phyloP scores from a whole-genome alignment of 192 early-diverging fungal species.

The Coemansia sp. region DNA sequence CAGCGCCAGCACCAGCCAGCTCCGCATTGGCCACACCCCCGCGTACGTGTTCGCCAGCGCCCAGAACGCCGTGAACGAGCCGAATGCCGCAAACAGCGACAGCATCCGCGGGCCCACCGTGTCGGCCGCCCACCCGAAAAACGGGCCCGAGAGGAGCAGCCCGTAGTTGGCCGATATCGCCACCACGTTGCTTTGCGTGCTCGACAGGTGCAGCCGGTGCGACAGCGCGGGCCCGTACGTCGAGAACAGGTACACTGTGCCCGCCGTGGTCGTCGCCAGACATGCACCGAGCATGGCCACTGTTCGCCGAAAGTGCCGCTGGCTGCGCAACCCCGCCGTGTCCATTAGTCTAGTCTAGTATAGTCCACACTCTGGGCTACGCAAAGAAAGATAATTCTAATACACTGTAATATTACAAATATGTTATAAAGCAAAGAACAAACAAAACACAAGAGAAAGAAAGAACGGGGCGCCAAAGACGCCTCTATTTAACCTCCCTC shows the following conservation, averaged over 20 bases:
- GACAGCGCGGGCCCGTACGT: slow-evolving; percentile 59
- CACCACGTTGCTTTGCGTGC: slow-evolving; percentile 60
- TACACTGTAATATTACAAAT: not conserved
- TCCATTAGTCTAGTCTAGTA: not conserved
- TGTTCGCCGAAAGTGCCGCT: slow-evolving; percentile 38
- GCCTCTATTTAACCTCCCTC: no score
- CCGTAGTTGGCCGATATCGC: slow-evolving; percentile 67
- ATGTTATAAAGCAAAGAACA: not conserved
- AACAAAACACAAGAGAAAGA: not conserved
- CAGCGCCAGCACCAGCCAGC: slow-evolving; percentile 34
- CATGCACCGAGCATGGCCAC: slow-evolving; percentile 53
- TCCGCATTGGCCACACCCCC: slow-evolving; percentile 24
- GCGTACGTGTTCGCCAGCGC: slow-evolving; percentile 47
- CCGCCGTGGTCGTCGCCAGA: slow-evolving; percentile 52
- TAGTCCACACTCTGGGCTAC: no score
- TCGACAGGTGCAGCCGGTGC: slow-evolving; percentile 53
- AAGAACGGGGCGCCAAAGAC: no score
- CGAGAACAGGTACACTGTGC: slow-evolving; percentile 67
- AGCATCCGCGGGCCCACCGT: slow-evolving; percentile 43
- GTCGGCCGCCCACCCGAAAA: slow-evolving; percentile 60
- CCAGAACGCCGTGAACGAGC: slow-evolving; percentile 43
- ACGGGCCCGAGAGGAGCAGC: slow-evolving; percentile 58
- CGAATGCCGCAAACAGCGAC: slow-evolving; percentile 32
- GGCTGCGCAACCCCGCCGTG: slow-evolving; percentile 15
- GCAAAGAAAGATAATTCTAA: no score